Base-by-base conservation (phyloP, 345 rosid genomes). In the Alliaria petiolata region DNA sequence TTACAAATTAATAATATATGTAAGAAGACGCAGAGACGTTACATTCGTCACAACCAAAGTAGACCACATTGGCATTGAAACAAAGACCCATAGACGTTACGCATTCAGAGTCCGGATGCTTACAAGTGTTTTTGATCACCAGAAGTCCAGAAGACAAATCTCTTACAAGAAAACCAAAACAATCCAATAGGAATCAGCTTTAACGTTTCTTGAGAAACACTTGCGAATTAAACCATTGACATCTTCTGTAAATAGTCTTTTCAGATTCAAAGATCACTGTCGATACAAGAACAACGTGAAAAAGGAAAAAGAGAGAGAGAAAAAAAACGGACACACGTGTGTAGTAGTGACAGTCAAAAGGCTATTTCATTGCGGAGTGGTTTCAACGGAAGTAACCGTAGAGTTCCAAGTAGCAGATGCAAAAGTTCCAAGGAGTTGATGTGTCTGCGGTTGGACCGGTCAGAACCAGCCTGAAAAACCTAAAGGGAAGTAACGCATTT, bases 391-490 rank as follows among this genome's bases (percentile, higher is more conserved):
- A 85, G 84, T 74, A 89, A 72, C 98, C 99, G 22, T 95, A 95
- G 70, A 91, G 88, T 81, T 91, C 98, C 77, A 91, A 62, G 84
- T 82, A 88, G 85, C 99, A 92, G 60, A 95, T 85, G 86, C 91
- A 85, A 67, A 91, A 79, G 77, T 80, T 92, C 96, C 90, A 88
- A 1, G 86, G 89, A 58, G 87, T 86, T 1, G 97, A 76, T 28
- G 79, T 74, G 67, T 88, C 98, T 0, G 87, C 59, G 0, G 97
- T 92, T 10, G 86, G 92, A 49, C 88, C 96, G 5, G 87, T 87
- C 34, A 86, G 79, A 26, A 87, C 67, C 58, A 87, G 86, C 74
- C 92, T 85, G 76, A 95, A 92, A 82, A 79, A 89, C 71, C 91
- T 81, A 53, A 87, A 89, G 1, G 96, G 93, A 43, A 85, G 96